A percentile compares a stretch with the other conserved stretches of the same genome.
phyloP scores from a whole-genome alignment of 2,329 filamentous ascomycete species.

The Epichloe baconii region DNA sequence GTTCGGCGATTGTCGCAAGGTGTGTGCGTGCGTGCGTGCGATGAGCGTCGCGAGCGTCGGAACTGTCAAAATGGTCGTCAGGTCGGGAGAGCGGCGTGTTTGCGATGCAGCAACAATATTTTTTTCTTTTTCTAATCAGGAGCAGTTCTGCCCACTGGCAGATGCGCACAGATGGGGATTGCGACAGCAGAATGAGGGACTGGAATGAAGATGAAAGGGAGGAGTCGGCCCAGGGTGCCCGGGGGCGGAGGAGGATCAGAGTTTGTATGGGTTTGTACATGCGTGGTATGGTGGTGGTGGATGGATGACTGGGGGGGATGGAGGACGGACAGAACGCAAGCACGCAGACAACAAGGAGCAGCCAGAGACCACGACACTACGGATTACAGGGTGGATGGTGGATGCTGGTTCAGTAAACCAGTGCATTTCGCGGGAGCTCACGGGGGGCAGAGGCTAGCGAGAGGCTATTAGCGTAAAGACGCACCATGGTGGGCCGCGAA shows the following conservation, averaged over 20 bases:
- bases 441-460: background rate
- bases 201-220: conserved; percentile 16
- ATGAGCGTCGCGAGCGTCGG: conserved; percentile 1
- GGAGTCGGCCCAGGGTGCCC: conserved; percentile 11
- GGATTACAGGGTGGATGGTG: too few relatives aligned
- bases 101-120: background rate
- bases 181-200: conserved; percentile 20
- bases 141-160: conserved; percentile 5
- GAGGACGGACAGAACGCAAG: background rate
- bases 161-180: conserved; percentile 10
- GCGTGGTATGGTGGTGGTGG: background rate
- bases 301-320: background rate
- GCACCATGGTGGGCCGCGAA: background rate
- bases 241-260: conserved; percentile 6
- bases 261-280: conserved; percentile 6
- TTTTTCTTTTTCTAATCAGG: background rate
- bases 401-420: too few relatives aligned
- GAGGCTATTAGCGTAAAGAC: background rate
- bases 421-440: background rate
- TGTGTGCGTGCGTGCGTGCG: background rate
- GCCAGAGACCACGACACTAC: background rate
- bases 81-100: background rate
- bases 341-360: background rate
- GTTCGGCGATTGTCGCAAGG: background rate
- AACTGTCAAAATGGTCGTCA: conserved; percentile 4